Evolutionary conservation across 2,329 filamentous ascomycete species (phyloP), one percentile per base, ranked within the genome.

Genomic region (Diplocarpon rosae): DNA sequence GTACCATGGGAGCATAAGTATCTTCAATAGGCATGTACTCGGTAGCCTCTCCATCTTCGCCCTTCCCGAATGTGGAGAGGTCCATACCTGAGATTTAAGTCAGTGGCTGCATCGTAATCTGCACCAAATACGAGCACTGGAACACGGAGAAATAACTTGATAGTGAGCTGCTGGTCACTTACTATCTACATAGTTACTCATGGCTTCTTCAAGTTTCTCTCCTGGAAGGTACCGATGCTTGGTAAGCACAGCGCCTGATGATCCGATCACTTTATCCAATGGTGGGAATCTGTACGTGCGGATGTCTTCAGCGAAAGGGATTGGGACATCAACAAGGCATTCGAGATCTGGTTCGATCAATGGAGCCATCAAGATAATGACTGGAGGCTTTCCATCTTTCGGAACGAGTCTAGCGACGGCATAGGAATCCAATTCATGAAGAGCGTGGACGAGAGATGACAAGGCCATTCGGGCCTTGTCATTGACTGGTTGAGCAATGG

Each of bases 271-370:
- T 50, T 78, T 83, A 60, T 95, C 89, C 10, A 98, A 68, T 0
- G 90, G 86, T 5, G 92, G 88, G 54, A 98, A 98, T 46, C 80
- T 83, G 62, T 95, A 96, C n/a, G 74, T 74, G 30, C 92, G 78
- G 38, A 95, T 72, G 59, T 98, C 92, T 67, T 98, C 92, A 2
- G 87, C 82, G 58, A 95, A 98, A 0, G 92, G 92, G 5, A 96
- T 70, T 30, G 92, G 87, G 1, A 93, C 75, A 59, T 98, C 92
- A 51, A 95, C 80, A 1, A 98, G 71, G 55, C 85, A 90, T 62
- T 95, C 89, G 52, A 85, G 78, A 20, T 85, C 80, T 2, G 74
- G 69, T 50, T 93, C 85, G 47, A 95, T 79, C 15, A 78, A 75
- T 2, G 92, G 92, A 5, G 84, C 81, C 35, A 98, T 72, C 12